phyloP scores from a whole-genome alignment of 192 early-diverging fungal genomes.

The Mortierella alpina region DNA sequence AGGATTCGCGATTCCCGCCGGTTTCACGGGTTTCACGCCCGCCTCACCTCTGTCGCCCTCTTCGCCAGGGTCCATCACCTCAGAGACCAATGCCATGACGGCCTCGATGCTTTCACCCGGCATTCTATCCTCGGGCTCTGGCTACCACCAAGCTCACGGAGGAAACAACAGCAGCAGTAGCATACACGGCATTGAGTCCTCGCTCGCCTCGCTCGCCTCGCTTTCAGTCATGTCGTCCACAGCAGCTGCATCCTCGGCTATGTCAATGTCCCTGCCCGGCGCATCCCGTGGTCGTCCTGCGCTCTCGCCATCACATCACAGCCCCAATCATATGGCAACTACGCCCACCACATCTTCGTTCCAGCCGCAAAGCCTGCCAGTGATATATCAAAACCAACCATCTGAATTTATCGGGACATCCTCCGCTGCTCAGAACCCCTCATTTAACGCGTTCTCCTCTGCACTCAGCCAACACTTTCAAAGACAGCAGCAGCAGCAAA shows the following conservation, averaged over 20 bases:
- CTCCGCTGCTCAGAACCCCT: conserved; percentile 16
- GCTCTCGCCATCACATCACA: conserved; percentile 9
- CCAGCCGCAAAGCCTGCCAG: conserved; percentile 45
- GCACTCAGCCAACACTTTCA: conserved; percentile 45
- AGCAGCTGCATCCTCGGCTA: conserved; percentile 16
- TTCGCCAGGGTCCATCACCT: conserved; percentile 34
- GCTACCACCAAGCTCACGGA: not conserved
- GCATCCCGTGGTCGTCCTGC: conserved; percentile 22
- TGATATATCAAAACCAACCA: conserved; percentile 36
- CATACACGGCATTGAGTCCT: conserved; percentile 40
- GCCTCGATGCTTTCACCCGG: conserved; percentile 44
- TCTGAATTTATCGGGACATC: conserved; percentile 22
- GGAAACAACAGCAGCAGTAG: conserved; percentile 6
- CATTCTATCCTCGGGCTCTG: conserved; percentile 16
- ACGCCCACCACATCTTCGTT: conserved; percentile 38
- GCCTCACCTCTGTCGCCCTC: conserved; percentile 37
- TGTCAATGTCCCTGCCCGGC: conserved; percentile 25
- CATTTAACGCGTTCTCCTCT: conserved; percentile 33
- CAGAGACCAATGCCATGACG: conserved; percentile 22
- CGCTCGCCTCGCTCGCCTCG: conserved; percentile 40
- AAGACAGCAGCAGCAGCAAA: conserved; percentile 40
- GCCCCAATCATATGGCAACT: conserved; percentile 12
- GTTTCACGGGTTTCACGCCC: conserved; percentile 33
- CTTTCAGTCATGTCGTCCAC: conserved; percentile 34
- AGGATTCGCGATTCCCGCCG: conserved; percentile 30